phyloP scores from a whole-genome alignment of 257 asterid genomes.

The Capsicum pubescens region DNA sequence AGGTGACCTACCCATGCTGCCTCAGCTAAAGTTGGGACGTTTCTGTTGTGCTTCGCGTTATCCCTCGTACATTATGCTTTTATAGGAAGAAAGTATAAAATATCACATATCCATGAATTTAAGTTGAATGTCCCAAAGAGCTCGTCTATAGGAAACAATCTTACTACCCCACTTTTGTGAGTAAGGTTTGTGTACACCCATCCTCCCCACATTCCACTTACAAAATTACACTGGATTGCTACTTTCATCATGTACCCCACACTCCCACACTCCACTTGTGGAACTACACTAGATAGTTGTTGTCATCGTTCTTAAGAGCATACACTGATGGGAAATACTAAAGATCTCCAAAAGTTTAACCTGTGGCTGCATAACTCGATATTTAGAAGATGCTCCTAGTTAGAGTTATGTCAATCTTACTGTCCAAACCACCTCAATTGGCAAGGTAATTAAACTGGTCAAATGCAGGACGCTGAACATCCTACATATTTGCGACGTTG shows the following conservation, averaged over 20 bases:
- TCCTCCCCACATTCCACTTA: too few relatives aligned
- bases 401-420: not conserved
- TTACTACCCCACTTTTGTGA: too few relatives aligned
- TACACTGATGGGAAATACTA: not conserved
- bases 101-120: not conserved
- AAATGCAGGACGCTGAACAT: not conserved
- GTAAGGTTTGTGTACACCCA: too few relatives aligned
- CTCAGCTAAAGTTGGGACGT: not conserved
- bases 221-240: too few relatives aligned
- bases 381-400: not conserved
- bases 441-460: slow-evolving; percentile 5
- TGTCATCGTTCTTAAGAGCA: not conserved
- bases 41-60: not conserved
- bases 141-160: too few relatives aligned
- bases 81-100: too few relatives aligned
- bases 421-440: slow-evolving; percentile 7
- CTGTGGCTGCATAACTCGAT: not conserved
- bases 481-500: not conserved
- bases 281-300: too few relatives aligned
- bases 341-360: not conserved
- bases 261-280: too few relatives aligned
- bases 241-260: too few relatives aligned
- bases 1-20: not conserved
- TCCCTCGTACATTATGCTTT: not conserved
- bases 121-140: too few relatives aligned